Percentiles rank a stretch among this genome's conserved stretches.
Conservation (phyloP, 31 red algal genomes). For the Porphyra umbilicalis region DNA sequence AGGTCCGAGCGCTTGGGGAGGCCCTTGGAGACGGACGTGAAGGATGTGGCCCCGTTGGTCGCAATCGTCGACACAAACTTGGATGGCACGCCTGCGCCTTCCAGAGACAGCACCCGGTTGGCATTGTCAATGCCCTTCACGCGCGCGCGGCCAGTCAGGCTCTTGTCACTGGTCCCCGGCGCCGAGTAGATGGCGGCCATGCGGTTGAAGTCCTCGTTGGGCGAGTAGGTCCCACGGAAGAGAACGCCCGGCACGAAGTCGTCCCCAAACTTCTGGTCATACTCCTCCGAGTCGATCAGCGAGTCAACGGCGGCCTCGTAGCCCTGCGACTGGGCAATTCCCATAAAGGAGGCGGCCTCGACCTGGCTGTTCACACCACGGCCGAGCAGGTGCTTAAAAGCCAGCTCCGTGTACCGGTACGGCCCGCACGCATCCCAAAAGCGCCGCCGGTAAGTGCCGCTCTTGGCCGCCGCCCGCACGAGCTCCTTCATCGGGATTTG, state of each 20-base stretch:
- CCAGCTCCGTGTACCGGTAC: constrained; percentile 79
- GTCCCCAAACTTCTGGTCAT: constrained; percentile 48
- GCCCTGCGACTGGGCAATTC: constrained; percentile 43
- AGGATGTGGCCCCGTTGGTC: constrained; percentile 14
- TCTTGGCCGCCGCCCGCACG: constrained; percentile 64
- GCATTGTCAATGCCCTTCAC: constrained; percentile 36
- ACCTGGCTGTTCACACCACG: constrained; percentile 50
- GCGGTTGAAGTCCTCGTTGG: constrained; percentile 53
- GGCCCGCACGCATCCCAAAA: constrained; percentile 81
- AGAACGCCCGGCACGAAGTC: constrained; percentile 47
- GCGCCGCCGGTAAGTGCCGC: constrained; percentile 59
- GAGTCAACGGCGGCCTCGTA: constrained; percentile 72
- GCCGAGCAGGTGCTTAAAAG: constrained; percentile 84
- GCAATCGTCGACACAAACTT: constrained; percentile 31
- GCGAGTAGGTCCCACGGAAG: constrained; percentile 65
- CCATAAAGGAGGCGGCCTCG: constrained; percentile 52
- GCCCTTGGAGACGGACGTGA: constrained; percentile 30
- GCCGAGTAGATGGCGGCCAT: constrained; percentile 55
- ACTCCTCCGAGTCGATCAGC: constrained; percentile 61
- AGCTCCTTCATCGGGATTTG: constrained; percentile 66
- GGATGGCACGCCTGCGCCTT: constrained; percentile 66
- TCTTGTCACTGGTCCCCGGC: constrained; percentile 62
- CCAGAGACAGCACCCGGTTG: constrained; percentile 68
- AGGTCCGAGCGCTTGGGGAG: constrained; percentile 68
- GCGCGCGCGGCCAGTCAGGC: constrained; percentile 21